Evolutionary conservation across 2,329 filamentous ascomycete genomes (phyloP).

Genomic region (Clarireedia paspali): DNA sequence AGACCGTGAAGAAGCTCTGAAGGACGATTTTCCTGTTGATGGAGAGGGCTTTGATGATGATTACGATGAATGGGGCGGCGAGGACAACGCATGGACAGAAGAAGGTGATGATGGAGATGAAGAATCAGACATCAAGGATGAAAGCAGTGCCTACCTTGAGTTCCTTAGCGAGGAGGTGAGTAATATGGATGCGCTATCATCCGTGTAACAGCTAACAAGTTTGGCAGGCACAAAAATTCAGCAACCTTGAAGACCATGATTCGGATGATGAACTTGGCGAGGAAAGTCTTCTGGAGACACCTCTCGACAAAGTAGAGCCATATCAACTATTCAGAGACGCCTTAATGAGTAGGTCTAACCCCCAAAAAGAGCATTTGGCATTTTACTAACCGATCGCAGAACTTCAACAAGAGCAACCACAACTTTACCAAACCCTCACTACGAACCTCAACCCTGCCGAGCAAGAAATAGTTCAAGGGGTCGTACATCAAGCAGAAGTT

Average conservation of each 20-base stretch:
- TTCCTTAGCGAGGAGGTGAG: constrained; percentile 86
- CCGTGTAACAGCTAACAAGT: constrained; percentile 6
- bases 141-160: constrained; percentile 89
- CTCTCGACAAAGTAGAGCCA: constrained; percentile 89
- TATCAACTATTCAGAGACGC: constrained; percentile 83
- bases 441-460: constrained; percentile 74
- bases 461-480: constrained; percentile 69
- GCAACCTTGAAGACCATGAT: constrained; percentile 57
- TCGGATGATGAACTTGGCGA: constrained; percentile 87
- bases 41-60: constrained; percentile 57
- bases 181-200: not conserved
- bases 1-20: constrained; percentile 87
- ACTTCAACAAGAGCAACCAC: constrained; percentile 84
- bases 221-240: constrained; percentile 71
- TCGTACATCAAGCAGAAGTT: constrained; percentile 43
- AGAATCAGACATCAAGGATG: constrained; percentile 65
- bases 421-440: constrained; percentile 76
- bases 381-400: constrained; percentile 40
- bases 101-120: constrained; percentile 52
- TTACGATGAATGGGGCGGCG: constrained; percentile 68
- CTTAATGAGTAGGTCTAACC: constrained; percentile 60
- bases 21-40: constrained; percentile 74
- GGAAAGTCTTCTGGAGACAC: constrained; percentile 88
- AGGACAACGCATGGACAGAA: constrained; percentile 75
- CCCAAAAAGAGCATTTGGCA: no score